Base-by-base conservation (phyloP, 176 grass and related monocot genomes). In the Oryza glaberrima region DNA sequence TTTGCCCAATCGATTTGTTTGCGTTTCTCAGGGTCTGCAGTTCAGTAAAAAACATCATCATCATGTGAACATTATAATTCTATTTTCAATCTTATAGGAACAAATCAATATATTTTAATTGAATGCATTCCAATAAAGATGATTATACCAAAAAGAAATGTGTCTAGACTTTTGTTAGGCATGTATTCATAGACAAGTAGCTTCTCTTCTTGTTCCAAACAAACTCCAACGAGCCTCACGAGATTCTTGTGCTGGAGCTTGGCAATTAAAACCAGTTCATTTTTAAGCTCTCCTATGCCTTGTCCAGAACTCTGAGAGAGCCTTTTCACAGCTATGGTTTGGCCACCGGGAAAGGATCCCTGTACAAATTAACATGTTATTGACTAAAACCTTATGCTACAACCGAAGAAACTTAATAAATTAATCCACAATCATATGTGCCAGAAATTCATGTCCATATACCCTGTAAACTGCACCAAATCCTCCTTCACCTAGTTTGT, bases 391-490 rank as follows among this genome's bases (percentile, higher is more conserved):
- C 49, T 52, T 17, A 4, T 56, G 51, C 16, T 56, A 56, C 16
- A 56, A 56, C 51, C 5, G 51, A 56, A 60, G 7, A 20, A 25
- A 25, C 25, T 25, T 25, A 25, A 25, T 25, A 25, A 25, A 25
- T 25, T 25, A 25, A 25, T 25, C 25, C 25, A 25, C 25, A 25
- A 25, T 25, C 25, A 25, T 25, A 25, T 25, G 25, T 25, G 25
- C 25, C 25, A 25, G 25, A 25, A 25, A 25, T 25, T 25, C 63
- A 41, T 75, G 19, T 3, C 60, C 11, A 14, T 74, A 22, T 60
- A 60, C 92, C 92, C 84, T 94, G 56, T 93, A 93, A 80, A 93
- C 91, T 58, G 32, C 79, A 64, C 88, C 88, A 60, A 87, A 60
- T 60, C 56, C 56, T 35, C 86, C 86, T 90, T 90, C 85, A 52